Conservation (phyloP, 2,329 filamentous ascomycete genomes). For the Hypoxylon sp. region DNA sequence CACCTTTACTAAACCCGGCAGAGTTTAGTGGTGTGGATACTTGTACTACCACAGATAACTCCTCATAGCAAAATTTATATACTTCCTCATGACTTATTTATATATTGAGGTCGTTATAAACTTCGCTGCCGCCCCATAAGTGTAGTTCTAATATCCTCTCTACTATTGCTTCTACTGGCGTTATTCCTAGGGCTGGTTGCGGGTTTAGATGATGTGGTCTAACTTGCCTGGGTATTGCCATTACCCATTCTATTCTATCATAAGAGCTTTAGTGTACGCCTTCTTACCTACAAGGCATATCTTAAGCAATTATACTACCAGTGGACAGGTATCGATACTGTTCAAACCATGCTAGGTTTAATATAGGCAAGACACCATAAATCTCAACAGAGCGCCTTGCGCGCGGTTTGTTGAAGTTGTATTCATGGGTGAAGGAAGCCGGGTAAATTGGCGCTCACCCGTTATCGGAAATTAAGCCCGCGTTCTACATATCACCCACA, state of each 20-base stretch:
- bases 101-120: too few species aligned
- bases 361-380: neutral
- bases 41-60: neutral
- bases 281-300: neutral
- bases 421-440: neutral
- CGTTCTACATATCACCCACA: constrained; percentile 5
- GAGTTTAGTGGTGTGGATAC: neutral
- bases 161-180: neutral
- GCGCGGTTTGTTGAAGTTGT: neutral
- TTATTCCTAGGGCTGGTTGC: neutral
- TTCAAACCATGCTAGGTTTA: neutral
- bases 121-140: too few species aligned
- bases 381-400: neutral
- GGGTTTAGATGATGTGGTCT: neutral
- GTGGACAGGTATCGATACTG: too few species aligned
- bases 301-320: neutral
- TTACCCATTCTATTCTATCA: neutral
- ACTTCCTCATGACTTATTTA: neutral
- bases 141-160: neutral
- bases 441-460: constrained; percentile 39
- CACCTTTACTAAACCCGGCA: neutral
- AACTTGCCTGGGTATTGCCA: neutral
- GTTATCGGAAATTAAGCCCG: constrained; percentile 38
- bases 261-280: too few species aligned
- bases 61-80: neutral